Evolutionary conservation across 345 rosid genomes (phyloP).

Genomic region (Citropsis articulata): DNA sequence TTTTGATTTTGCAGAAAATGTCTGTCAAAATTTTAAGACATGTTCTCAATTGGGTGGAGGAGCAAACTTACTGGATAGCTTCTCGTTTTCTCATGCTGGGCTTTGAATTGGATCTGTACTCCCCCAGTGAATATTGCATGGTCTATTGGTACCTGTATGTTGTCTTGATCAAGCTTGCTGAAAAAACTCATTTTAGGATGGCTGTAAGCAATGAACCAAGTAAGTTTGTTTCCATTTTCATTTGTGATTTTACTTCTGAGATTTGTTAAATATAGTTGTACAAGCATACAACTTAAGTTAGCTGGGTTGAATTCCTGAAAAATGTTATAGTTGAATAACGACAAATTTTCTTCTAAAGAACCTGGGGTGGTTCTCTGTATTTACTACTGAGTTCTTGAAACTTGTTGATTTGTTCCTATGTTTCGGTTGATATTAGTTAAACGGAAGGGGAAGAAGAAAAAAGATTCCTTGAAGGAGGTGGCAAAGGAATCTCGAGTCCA

Average conservation of each 20-base stretch:
- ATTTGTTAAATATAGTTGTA: neutral
- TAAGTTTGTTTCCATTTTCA: constrained; percentile 21
- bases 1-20: constrained; percentile 55
- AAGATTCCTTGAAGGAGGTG: constrained; percentile 60
- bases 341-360: neutral
- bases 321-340: neutral
- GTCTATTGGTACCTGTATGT: constrained; percentile 88
- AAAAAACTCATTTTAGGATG: constrained; percentile 68
- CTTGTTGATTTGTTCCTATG: constrained; percentile 9
- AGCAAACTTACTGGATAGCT: constrained; percentile 95
- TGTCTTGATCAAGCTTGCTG: constrained; percentile 73
- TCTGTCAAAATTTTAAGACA: constrained; percentile 47
- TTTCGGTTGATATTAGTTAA: constrained; percentile 51
- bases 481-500: constrained; percentile 66
- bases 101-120: constrained; percentile 91
- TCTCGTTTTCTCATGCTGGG: constrained; percentile 83
- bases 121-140: constrained; percentile 86
- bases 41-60: constrained; percentile 83
- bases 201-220: constrained; percentile 38
- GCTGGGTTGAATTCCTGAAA: neutral
- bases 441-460: constrained; percentile 73
- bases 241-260: constrained; percentile 12
- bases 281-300: neutral
- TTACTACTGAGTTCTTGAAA: neutral
- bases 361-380: neutral